A percentile compares a stretch with the other conserved stretches of the same genome.
Conservation (phyloP, 1,284 basidiomycete species). For the Phlebopus sp. region DNA sequence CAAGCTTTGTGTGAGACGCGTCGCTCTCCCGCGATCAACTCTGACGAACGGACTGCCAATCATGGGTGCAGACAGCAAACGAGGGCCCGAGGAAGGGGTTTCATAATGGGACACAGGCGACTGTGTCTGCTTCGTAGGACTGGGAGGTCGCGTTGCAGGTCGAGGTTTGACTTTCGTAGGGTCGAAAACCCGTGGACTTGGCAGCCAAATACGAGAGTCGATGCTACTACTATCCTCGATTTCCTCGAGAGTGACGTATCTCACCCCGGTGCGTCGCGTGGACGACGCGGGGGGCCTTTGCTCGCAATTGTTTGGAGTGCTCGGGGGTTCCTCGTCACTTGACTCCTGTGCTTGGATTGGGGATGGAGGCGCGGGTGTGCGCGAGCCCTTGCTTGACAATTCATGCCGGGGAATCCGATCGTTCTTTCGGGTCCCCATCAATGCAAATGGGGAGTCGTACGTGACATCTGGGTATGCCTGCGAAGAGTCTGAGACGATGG, state of each 20-base stretch:
- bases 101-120: conserved; percentile 1
- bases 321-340: conserved; percentile 11
- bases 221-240: conserved; percentile 9
- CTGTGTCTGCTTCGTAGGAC: conserved; percentile 15
- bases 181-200: conserved; percentile 25
- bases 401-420: conserved; percentile 2
- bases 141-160: conserved; percentile 21
- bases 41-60: conserved; percentile 19
- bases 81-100: neutral
- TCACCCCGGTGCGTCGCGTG: conserved; percentile 16
- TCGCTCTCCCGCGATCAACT: conserved; percentile 20
- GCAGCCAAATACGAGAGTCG: conserved; percentile 32
- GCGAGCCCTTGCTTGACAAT: conserved; percentile 8
- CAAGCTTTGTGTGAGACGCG: conserved; percentile 16
- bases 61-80: neutral
- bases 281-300: conserved; percentile 10
- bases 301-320: conserved; percentile 5
- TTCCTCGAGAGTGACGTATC: conserved; percentile 23
- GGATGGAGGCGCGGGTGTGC: conserved; percentile 1
- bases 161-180: conserved; percentile 25
- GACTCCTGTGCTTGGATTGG: conserved; percentile 4
- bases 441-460: neutral
- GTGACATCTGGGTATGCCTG: conserved; percentile 10
- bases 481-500: conserved; percentile 16
- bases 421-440: neutral